A percentile compares a stretch with the other conserved stretches of the same genome.
phyloP scores from a whole-genome alignment of 2,329 filamentous ascomycete genomes.

The Microdochium trichocladiopsis region DNA sequence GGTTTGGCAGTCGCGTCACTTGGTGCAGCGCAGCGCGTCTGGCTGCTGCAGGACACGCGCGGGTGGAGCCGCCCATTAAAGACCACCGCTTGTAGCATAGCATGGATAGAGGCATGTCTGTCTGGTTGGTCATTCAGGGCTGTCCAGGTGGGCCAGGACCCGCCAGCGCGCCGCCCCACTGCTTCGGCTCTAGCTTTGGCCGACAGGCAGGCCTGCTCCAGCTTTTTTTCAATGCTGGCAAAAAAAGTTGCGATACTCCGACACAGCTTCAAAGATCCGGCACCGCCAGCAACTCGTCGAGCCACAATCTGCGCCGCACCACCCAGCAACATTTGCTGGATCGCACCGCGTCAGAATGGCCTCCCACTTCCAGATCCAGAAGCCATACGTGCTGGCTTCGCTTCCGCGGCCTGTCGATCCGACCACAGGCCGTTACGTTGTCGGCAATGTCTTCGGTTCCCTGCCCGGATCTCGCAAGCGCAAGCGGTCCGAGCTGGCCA shows the following conservation, averaged over 20 bases:
- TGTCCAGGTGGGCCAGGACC: no score
- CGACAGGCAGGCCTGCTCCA: neutral
- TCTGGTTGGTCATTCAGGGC: neutral
- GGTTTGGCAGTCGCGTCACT: neutral
- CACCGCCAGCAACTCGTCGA: neutral
- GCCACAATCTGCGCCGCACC: neutral
- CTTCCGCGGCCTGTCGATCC: slow-evolving; percentile 51
- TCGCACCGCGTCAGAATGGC: slow-evolving; percentile 34
- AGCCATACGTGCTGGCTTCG: slow-evolving; percentile 55
- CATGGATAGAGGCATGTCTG: neutral
- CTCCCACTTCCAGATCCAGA: slow-evolving; percentile 54
- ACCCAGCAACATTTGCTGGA: neutral
- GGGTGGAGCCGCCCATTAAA: neutral
- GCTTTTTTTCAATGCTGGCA: neutral
- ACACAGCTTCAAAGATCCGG: neutral
- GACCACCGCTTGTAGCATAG: neutral
- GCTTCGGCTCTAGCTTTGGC: neutral
- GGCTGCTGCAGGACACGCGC: neutral
- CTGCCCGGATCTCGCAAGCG: slow-evolving; percentile 50
- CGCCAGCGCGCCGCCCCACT: neutral
- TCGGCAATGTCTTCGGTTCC: slow-evolving; percentile 55
- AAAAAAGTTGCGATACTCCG: neutral
- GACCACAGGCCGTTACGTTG: slow-evolving; percentile 40
- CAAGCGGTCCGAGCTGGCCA: slow-evolving; percentile 55
- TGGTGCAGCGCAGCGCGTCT: neutral